Evolutionary conservation across 345 rosid species (phyloP), one percentile per base, ranked within the genome.

Genomic region (Citrus cavaleriei): DNA sequence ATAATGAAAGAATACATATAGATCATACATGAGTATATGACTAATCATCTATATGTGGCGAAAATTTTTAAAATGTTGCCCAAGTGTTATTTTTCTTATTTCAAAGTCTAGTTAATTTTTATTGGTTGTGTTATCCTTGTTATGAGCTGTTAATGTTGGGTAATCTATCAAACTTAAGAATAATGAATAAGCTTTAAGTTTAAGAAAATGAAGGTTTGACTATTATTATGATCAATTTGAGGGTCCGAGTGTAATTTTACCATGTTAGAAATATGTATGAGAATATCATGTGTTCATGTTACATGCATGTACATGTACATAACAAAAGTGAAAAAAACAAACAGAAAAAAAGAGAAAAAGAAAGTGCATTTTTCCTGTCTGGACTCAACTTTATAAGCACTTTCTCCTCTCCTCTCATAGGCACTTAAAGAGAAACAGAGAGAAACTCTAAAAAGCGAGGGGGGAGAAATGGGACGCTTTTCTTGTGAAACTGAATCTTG

Each of bases 351-450:
- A 12, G 6, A 6, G 27, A 25, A 32, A 21, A 42, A 32, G 25
- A 46, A 55, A 54, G 46, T 21, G 63, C 3, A 6, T 60, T 5
- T 30, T 51, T 49, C 64, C 4, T 22, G 40, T 16, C 49, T 67
- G 83, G 72, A 27, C 57, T 37, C 84, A 81, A 73, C 87, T 84
- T 80, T 89, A 86, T 79, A 86, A 84, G 72, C 82, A 25, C 79
- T 66, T 51, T 27, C 40, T 40, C 71, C 40, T 68, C 67, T 7
- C 61, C 75, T 57, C 74, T 34, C 77, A 38, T 75, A n/a, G 10
- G 38, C 80, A 70, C 84, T 8, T 51, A 5, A 40, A 12, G 32
- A 58, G 72, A 65, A 28, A 38, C 55, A 49, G 70, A 28, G 21
- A 72, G 40, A 40, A 46, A 71, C 38, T 71, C 38, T 7, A 60